Conservation (phyloP, 345 rosid genomes). For the Geranium brycei region DNA sequence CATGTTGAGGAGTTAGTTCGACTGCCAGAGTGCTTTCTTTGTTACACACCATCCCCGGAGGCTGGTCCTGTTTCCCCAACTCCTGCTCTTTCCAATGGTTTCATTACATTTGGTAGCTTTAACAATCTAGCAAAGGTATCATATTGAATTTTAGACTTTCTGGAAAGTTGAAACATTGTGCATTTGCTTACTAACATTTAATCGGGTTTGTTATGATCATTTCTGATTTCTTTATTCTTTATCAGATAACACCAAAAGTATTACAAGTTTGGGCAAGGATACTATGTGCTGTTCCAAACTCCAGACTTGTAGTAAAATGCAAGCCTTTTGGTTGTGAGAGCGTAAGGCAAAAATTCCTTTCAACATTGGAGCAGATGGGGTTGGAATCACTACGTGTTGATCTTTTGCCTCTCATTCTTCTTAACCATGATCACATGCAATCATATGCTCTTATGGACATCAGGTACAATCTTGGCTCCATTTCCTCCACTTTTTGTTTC, state of each 20-base stretch:
- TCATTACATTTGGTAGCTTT: constrained; percentile 96
- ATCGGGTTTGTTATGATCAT: not conserved
- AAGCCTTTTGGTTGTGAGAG: constrained; percentile 98
- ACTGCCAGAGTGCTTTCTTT: constrained; percentile 86
- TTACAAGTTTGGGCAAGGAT: constrained; percentile 98
- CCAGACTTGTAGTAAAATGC: constrained; percentile 95
- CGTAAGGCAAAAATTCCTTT: constrained; percentile 76
- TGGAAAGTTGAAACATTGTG: not conserved
- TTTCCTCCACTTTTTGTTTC: too few species aligned
- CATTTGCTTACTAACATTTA: not conserved
- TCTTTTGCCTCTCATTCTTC: constrained; percentile 92
- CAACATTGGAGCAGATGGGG: constrained; percentile 78
- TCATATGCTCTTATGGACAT: constrained; percentile 98
- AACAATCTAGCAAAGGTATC: constrained; percentile 97
- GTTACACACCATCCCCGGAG: constrained; percentile 94
- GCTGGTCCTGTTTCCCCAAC: constrained; percentile 86
- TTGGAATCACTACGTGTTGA: constrained; percentile 91
- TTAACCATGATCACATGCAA: constrained; percentile 98
- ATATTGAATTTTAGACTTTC: not conserved
- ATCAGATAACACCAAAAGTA: constrained; percentile 88
- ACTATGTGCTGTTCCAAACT: constrained; percentile 92
- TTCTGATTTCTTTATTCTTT: constrained; percentile 5
- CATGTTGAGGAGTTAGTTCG: constrained; percentile 90
- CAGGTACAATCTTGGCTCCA: constrained; percentile 41
- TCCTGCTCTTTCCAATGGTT: constrained; percentile 92